Evolutionary conservation across 306 rosid genomes (phyloP), one percentile per base, ranked within the genome.

Genomic region (Cajanus cajan): DNA sequence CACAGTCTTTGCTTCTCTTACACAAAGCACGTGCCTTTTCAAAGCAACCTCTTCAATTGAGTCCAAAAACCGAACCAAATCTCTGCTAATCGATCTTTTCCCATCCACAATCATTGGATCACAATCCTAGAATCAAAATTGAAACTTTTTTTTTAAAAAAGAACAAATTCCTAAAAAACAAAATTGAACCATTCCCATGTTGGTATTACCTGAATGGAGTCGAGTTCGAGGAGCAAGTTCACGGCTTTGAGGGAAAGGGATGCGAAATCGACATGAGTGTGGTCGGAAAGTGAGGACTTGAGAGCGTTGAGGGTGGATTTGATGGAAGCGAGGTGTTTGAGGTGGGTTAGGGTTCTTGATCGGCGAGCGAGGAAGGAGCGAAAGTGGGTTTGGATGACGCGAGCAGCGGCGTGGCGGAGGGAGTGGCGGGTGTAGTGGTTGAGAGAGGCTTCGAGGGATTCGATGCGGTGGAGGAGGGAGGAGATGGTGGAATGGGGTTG

Each of bases 301-400:
- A 96, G 87, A 75, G 88, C 75, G 54, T 39, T 84, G 73, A 90
- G 83, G 2, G 85, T 64, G 50, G 96, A 88, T 75, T 91, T 93
- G 86, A 96, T 78, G 28, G 84, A 59, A 59, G 94, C 94, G 54
- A 96, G 97, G 25, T 85, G 96, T 78, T 91, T 91, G 55, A 96
- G 96, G 84, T 88, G 83, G 24, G 97, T 25, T 51, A 96, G 97
- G 69, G 96, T 86, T 84, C 87, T 81, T 36, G 99, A 90, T 87
- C 99, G 88, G 74, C 96, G 92, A 70, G 80, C 96, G 68, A 96
- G 98, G 82, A 91, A 91, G 28, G 96, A 87, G 9, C 98, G 93
- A 78, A 91, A 96, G 57, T 90, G 94, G 82, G 89, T 87, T 78
- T 96, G 99, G 39, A 96, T 91, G 0, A 89, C 80, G 11, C 91